Evolutionary conservation across 73 alveolate species (phyloP), one percentile per base, ranked within the genome.

Genomic region (Paramecium bursaria): DNA sequence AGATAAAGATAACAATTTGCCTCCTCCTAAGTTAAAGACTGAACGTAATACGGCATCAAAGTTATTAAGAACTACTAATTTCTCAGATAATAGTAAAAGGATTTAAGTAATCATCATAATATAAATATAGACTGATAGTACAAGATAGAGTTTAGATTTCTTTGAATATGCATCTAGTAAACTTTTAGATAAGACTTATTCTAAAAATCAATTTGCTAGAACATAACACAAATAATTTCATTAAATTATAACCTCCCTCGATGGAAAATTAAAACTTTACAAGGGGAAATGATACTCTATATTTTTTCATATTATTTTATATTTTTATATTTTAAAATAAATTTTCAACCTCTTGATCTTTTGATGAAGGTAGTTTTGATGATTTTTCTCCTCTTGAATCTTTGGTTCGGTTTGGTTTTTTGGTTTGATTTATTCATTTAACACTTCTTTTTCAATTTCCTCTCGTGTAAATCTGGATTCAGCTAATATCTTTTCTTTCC

Each of bases 401-500:
- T n/a, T n/a, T n/a, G n/a, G n/a, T n/a, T n/a, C n/a, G n/a, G n/a
- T n/a, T n/a, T n/a, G n/a, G n/a, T n/a, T n/a, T n/a, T n/a, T n/a
- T n/a, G n/a, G n/a, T n/a, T n/a, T n/a, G n/a, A n/a, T n/a, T n/a
- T n/a, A n/a, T n/a, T n/a, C n/a, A n/a, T n/a, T n/a, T n/a, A n/a
- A n/a, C n/a, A n/a, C n/a, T 67, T 67, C 82, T 35, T 67, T 67
- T 19, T 39, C 26, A 1, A 67, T 39, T 67, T 67, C 82, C 27
- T 67, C 82, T 67, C 50, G 33, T 0, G 82, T 67, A 33, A 25
- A 47, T 67, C 82, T 67, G 2, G 82, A 67, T 67, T 67, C 82
- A 15, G 82, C 82, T 21, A 67, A 15, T 0, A 47, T 67, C 27
- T 67, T 67, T 42, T 21, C 44, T 47, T 67, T 67, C 39, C 44